A percentile compares a stretch with the other conserved stretches of the same genome.
Conservation (phyloP, 495 filamentous ascomycete genomes). For the Pyrenopolyporus hunteri region DNA sequence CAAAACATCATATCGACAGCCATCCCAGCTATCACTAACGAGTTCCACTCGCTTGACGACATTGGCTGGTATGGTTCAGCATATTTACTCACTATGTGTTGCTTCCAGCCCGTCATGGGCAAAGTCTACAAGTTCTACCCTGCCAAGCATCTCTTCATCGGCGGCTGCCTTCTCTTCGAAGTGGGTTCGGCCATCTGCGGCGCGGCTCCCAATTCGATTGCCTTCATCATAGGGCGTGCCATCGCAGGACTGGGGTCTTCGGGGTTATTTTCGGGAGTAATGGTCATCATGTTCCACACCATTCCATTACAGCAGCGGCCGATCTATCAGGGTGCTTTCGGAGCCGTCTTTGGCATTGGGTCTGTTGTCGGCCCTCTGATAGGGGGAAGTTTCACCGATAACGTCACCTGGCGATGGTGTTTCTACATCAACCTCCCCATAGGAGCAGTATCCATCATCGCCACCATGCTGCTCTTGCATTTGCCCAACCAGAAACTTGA, state of each 20-base stretch:
- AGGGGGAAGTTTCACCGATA: conserved; percentile 62
- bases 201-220: conserved; percentile 58
- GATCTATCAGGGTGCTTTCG: conserved; percentile 55
- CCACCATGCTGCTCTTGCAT: conserved; percentile 55
- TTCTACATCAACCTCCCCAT: conserved; percentile 61
- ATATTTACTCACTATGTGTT: conserved; percentile 48
- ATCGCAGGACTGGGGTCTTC: conserved; percentile 60
- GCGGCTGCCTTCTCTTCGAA: conserved; percentile 51
- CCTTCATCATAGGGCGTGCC: conserved; percentile 64
- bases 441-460: conserved; percentile 43
- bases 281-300: conserved; percentile 53
- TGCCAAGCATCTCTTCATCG: conserved; percentile 20
- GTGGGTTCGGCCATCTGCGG: conserved; percentile 62
- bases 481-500: conserved; percentile 68
- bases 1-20: conserved; percentile 57
- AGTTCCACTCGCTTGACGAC: conserved; percentile 53
- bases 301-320: conserved; percentile 55
- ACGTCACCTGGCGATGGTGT: conserved; percentile 59
- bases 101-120: conserved; percentile 49
- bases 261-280: conserved; percentile 49
- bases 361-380: conserved; percentile 52
- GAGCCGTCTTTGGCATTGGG: conserved; percentile 53
- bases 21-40: conserved; percentile 56
- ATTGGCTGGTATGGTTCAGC: conserved; percentile 59
- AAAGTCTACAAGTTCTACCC: conserved; percentile 49